A percentile compares a stretch with the other conserved stretches of the same genome.
These are phyloP conservation scores for Heteromeles arbutifolia DNA, from an alignment of 306 rosid genomes.

Conservation along the genomic window DNA sequence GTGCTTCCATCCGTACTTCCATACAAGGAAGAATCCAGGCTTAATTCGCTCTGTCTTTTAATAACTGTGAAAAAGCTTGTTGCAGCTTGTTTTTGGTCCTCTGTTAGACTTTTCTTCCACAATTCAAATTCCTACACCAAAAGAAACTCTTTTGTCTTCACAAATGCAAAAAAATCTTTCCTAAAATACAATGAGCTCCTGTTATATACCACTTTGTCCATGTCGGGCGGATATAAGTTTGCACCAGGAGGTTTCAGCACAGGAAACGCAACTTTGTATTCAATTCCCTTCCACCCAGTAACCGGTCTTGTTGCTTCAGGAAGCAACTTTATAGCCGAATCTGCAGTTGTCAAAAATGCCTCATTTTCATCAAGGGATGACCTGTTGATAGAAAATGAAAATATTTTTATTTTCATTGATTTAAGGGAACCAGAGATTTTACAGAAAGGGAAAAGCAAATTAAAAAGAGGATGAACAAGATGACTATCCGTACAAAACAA, in stretches of 20 bases:
- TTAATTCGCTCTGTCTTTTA: constrained; percentile 56
- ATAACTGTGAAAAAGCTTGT: constrained; percentile 73
- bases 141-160: constrained; percentile 20
- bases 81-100: constrained; percentile 58
- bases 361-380: constrained; percentile 75
- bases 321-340: constrained; percentile 69
- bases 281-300: constrained; percentile 75
- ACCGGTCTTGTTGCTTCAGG: constrained; percentile 58
- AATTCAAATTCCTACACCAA: constrained; percentile 64
- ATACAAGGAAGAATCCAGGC: constrained; percentile 39
- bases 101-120: constrained; percentile 66
- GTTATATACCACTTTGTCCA: constrained; percentile 74
- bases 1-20: constrained; percentile 9
- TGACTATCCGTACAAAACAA: not conserved
- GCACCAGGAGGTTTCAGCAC: constrained; percentile 71
- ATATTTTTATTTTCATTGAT: not conserved
- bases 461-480: not conserved
- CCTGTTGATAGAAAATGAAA: constrained; percentile 41
- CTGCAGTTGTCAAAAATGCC: constrained; percentile 85
- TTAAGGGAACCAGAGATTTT: not conserved
- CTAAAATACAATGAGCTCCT: constrained; percentile 8
- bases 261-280: constrained; percentile 85
- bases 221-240: constrained; percentile 93
- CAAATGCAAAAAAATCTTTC: constrained; percentile 7
- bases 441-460: not conserved